A percentile compares a stretch with the other conserved stretches of the same genome.
These are phyloP conservation scores for Chimonanthus salicifolius DNA, from an alignment of 164 flowering plant species.

Conservation along the genomic window DNA sequence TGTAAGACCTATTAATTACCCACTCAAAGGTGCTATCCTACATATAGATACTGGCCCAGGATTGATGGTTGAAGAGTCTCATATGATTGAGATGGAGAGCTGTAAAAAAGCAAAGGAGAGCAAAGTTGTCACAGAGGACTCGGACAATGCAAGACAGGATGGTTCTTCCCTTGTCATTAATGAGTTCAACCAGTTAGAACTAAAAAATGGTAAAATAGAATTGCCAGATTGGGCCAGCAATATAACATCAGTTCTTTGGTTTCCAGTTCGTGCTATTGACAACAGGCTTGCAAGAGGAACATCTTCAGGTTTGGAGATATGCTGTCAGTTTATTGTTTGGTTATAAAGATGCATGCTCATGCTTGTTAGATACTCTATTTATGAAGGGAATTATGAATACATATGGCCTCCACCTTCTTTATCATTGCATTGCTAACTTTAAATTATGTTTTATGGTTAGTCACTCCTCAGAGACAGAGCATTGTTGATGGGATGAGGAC, in stretches of 20 bases:
- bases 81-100: conserved; percentile 74
- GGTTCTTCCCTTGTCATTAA: conserved; percentile 21
- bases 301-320: conserved; percentile 47
- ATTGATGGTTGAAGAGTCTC: conserved; percentile 57
- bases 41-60: conserved; percentile 96
- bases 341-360: conserved; percentile 1
- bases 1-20: conserved; percentile 73
- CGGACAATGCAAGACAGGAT: conserved; percentile 12
- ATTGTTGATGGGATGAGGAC: conserved; percentile 95
- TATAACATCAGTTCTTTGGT: conserved; percentile 70
- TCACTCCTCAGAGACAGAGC: conserved; percentile 48
- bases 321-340: conserved; percentile 4
- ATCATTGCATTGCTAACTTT: conserved; percentile 1
- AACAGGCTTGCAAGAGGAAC: conserved; percentile 67
- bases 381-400: too few relatives aligned
- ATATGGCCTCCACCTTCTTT: not conserved
- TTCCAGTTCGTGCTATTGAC: conserved; percentile 72
- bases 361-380: too few relatives aligned
- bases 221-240: conserved; percentile 91
- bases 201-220: conserved; percentile 53
- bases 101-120: conserved; percentile 20
- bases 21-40: conserved; percentile 83
- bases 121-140: conserved; percentile 10
- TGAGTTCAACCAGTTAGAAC: conserved; percentile 40
- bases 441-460: conserved; percentile 30